Percentiles rank a stretch among this genome's conserved stretches.
phyloP scores from a whole-genome alignment of 345 rosid genomes.

The Eutrema japonicum region DNA sequence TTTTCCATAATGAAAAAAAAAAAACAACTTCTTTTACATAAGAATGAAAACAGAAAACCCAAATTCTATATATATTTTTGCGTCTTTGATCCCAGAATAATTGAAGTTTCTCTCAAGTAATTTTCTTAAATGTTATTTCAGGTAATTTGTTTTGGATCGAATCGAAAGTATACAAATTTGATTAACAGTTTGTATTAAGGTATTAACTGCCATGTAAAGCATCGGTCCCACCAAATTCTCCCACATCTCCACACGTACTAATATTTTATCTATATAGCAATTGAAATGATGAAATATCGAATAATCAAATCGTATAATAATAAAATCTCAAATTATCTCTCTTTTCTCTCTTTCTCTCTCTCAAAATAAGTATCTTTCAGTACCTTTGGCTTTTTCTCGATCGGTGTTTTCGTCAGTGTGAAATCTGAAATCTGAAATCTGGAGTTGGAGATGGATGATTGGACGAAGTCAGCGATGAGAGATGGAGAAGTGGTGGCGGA shows the following conservation, averaged over 20 bases:
- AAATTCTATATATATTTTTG: no score
- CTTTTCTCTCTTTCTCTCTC: conserved; percentile 1
- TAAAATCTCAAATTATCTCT: conserved; percentile 14
- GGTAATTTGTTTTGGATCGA: background rate
- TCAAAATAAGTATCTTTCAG: conserved; percentile 26
- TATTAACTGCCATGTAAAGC: background rate
- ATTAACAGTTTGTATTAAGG: background rate
- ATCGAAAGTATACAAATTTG: background rate
- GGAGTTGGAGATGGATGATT: conserved; percentile 53
- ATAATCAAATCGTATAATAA: background rate
- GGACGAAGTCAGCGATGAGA: conserved; percentile 77
- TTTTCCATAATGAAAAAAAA: no score
- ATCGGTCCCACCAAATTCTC: conserved; percentile 28
- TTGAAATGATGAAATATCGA: background rate
- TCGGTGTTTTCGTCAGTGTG: conserved; percentile 8
- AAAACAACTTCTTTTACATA: no score
- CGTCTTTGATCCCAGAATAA: no score
- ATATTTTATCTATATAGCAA: background rate
- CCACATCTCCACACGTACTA: conserved; percentile 44
- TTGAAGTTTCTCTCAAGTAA: no score
- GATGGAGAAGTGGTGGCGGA: conserved; percentile 75
- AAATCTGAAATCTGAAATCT: background rate
- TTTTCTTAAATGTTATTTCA: no score
- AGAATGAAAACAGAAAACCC: no score
- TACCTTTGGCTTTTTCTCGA: conserved; percentile 3